Evolutionary conservation across 805 yeast species (phyloP), one percentile per base, ranked within the genome.

Genomic region (Ogataea angusta): DNA sequence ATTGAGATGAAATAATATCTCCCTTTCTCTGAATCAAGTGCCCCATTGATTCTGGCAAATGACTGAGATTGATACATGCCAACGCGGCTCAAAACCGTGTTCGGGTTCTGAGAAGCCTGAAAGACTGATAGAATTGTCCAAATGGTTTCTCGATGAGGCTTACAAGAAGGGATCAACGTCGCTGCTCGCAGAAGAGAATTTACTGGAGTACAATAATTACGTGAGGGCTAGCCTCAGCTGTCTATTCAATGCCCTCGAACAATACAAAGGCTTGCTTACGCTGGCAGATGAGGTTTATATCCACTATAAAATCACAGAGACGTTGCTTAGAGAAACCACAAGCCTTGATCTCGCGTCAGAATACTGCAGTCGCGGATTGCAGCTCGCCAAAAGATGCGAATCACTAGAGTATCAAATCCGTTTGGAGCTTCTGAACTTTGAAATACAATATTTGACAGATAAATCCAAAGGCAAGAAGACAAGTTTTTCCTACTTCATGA

Each of bases 271-370:
- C 1, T 14, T 34, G 2, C 42, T 76, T 12, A 52, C 60, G 27
- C 63, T 71, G 0, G 48, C 46, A 12, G 36, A 58, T 14, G 69
- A 67, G 38, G 64, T 66, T 41, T 36, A 48, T 2, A 47, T 70
- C 0, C 60, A 62, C 30, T 66, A 63, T 38, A 60, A 60, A 29
- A 47, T 74, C 8, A 68, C 76, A 0, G 51, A 51, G 10, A 34
- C 72, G 3, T 62, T 68, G 37, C 62, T 64, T 34, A 45, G 45
- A 18, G 80, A 76, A 40, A 75, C 79, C 0, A 56, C 56, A 3
- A 66, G 67, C 45, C 46, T 58, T 13, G 64, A 64, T 21, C 47
- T 58, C 27, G 80, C 80, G 0, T 69, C 69, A 12, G 65, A 63
- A 9, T 66, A 53, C 34, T 53, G 61, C 34, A 39, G 43, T 14